Evolutionary conservation across 2,329 filamentous ascomycete species (phyloP).

Genomic region (Calonectria hawksworthii): DNA sequence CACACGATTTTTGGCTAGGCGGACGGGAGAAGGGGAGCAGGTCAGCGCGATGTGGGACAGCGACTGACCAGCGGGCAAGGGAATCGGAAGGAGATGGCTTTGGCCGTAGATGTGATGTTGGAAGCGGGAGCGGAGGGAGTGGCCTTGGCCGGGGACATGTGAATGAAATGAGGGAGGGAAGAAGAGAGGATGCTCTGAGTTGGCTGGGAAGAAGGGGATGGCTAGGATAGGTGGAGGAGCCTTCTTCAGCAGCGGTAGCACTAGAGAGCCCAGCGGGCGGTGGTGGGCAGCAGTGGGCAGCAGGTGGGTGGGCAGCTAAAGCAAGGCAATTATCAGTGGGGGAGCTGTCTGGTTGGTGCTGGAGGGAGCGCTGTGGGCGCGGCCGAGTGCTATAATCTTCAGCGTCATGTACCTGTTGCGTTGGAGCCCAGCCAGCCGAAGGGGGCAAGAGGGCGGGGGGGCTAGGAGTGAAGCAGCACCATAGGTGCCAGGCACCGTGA

Average conservation of each 20-base stretch:
- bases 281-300: conserved; percentile 13
- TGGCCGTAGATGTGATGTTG: conserved; percentile 30
- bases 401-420: conserved; percentile 9
- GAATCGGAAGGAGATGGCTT: conserved; percentile 19
- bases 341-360: conserved; percentile 3
- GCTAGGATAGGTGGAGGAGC: conserved; percentile 26
- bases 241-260: conserved; percentile 11
- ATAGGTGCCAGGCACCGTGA: conserved; percentile 15
- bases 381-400: not conserved
- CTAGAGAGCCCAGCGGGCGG: conserved; percentile 1
- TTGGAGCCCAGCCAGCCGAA: conserved; percentile 3
- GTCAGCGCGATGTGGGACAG: conserved; percentile 28
- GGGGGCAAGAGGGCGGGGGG: not conserved
- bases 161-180: conserved; percentile 47
- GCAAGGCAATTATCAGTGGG: conserved; percentile 1
- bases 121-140: conserved; percentile 31
- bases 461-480: not conserved
- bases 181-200: conserved; percentile 26
- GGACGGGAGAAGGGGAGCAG: conserved; percentile 35
- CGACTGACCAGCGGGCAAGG: conserved; percentile 24
- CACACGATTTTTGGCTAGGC: conserved; percentile 46
- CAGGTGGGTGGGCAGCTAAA: conserved; percentile 5
- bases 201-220: conserved; percentile 27
- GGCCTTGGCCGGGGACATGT: conserved; percentile 42
- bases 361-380: not conserved